A percentile compares a stretch with the other conserved stretches of the same genome.
Evolutionary conservation across 2,329 filamentous ascomycete genomes (phyloP).

Genomic region (Botrytis paeoniae): DNA sequence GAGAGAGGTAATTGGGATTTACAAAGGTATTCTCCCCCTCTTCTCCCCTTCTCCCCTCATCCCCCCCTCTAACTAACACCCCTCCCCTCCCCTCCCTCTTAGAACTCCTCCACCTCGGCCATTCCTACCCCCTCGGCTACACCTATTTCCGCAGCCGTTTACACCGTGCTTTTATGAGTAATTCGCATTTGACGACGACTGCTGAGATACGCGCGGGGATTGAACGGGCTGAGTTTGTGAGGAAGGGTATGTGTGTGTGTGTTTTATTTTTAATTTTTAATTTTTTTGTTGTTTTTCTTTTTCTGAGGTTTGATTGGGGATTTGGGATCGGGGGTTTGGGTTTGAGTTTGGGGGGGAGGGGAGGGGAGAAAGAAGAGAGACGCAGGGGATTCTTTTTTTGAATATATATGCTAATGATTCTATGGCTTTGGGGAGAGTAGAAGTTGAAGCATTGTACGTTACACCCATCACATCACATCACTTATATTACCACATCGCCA

Average conservation of each 20-base stretch:
- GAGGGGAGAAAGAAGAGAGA: too few species aligned
- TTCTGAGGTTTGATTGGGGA: too few species aligned
- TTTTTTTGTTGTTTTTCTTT: too few species aligned
- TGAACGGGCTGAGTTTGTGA: constrained; percentile 78
- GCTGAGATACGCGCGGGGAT: constrained; percentile 74
- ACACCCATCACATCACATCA: not conserved
- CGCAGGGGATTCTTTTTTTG: not conserved
- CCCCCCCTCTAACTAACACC: not conserved
- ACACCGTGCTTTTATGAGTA: constrained; percentile 80
- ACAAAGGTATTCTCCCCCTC: not conserved
- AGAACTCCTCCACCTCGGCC: constrained; percentile 83
- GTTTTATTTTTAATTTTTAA: too few species aligned
- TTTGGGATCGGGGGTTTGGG: too few species aligned
- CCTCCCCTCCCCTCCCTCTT: not conserved
- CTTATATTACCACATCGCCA: not conserved
- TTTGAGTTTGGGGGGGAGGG: too few species aligned
- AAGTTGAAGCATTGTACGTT: constrained; percentile 87
- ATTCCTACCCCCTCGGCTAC: constrained; percentile 83
- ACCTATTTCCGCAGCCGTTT: constrained; percentile 76
- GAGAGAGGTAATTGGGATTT: not conserved
- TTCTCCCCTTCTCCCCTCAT: too few species aligned
- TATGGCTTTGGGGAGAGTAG: constrained; percentile 44
- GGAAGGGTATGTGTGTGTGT: constrained; percentile 62
- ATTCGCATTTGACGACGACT: constrained; percentile 67
- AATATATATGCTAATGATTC: constrained; percentile 9